These are phyloP conservation scores for Prototheca stagnorum DNA, from an alignment of 163 green algal genomes.

Conservation along the genomic window DNA sequence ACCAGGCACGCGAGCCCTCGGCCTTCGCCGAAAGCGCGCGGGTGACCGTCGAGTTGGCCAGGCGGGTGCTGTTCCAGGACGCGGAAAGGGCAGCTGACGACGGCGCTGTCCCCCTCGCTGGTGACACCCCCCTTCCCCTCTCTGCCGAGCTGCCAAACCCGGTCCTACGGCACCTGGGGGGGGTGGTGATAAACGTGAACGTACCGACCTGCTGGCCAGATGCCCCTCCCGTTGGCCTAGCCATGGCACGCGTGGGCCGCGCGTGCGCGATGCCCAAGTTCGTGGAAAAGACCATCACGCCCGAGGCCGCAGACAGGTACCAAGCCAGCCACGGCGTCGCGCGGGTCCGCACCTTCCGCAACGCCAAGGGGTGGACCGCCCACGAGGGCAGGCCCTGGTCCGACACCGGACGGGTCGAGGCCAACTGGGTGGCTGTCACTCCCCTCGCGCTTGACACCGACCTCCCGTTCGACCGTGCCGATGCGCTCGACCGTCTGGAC, in stretches of 20 bases:
- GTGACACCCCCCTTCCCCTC: no score
- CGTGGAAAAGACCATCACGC: no score
- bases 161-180: no score
- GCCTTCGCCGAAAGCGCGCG: slow-evolving; percentile 8
- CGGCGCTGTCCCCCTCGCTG: no score
- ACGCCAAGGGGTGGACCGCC: not conserved
- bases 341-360: slow-evolving; percentile 12
- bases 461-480: not conserved
- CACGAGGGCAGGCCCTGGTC: not conserved
- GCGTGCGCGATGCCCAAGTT: no score
- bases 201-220: no score
- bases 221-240: no score
- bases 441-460: slow-evolving; percentile 10
- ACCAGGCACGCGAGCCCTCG: slow-evolving; percentile 13
- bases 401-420: slow-evolving; percentile 12
- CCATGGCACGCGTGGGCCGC: no score
- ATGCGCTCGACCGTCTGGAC: slow-evolving; percentile 1
- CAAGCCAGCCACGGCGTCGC: no score
- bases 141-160: no score
- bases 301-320: no score
- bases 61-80: not conserved
- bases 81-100: not conserved
- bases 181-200: no score
- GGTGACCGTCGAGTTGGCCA: slow-evolving; percentile 5
- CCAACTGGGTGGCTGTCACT: slow-evolving; percentile 16